Evolutionary conservation across 2,329 filamentous ascomycete genomes (phyloP), one percentile per base, ranked within the genome.

Genomic region (Penicillium sp.): DNA sequence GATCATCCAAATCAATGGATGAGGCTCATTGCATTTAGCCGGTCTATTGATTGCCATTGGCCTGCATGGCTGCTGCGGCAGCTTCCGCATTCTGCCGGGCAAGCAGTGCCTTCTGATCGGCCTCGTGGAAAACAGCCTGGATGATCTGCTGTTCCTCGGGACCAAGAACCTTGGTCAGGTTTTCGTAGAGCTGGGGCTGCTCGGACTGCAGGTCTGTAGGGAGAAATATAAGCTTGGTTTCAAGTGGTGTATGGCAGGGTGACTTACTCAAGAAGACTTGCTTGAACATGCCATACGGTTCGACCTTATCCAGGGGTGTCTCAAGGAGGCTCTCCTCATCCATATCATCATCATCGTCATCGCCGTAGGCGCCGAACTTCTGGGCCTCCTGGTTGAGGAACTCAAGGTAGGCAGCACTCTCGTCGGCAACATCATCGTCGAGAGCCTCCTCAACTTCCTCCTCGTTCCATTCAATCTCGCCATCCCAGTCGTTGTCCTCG

Each of bases 381-480:
- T 91, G 87, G 12, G 92, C 91, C 80, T 97, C 93, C 72, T 95
- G 89, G 66, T 93, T 95, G 26, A 99, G 77, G 79, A 99, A 99
- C 64, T 97, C 92, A 45, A 99, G 84, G 72, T 99, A 99, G 6
- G 93, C 91, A 23, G 89, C 89, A 72, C 90, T 94, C 76, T 97
- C 93, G 67, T 97, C 93, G 69, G 92, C 89, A 66, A 86, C 82
- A 58, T 96, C 88, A 3, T 73, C 74, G 51, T 84, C 84, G 40
- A 74, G 80, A 45, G 81, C 80, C 26, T 75, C 76, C 60, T 90
- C 89, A 26, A 85, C 84, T 25, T 82, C 83, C 45, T 85, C 85
- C 59, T 82, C 81, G 47, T 82, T 81, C 85, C 85, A 87, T 55
- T 89, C 87, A 35, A 88, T 84, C 61, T 91, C 89, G 42, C 82